Evolutionary conservation across 2,329 filamentous ascomycete species (phyloP).

Genomic region (Penicillium sp.): DNA sequence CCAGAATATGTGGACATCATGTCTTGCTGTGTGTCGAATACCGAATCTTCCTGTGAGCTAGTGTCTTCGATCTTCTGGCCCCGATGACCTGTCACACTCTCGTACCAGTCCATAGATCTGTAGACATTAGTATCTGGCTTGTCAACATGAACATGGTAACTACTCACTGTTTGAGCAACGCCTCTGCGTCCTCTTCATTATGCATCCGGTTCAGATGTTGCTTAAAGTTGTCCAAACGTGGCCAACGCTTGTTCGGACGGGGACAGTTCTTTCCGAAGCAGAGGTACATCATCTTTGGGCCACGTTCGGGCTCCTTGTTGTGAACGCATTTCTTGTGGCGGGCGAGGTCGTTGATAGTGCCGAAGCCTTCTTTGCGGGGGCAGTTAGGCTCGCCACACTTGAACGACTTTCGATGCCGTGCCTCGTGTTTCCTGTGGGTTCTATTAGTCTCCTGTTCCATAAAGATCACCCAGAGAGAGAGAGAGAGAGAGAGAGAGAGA

Average conservation of each 20-base stretch:
- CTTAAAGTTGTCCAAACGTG: conserved; percentile 83
- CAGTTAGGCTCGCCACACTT: conserved; percentile 66
- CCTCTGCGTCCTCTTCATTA: conserved; percentile 46
- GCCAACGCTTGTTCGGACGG: conserved; percentile 72
- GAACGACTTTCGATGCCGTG: conserved; percentile 71
- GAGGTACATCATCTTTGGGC: conserved; percentile 58
- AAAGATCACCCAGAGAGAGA: too few relatives aligned
- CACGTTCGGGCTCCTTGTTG: conserved; percentile 49
- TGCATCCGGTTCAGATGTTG: conserved; percentile 77
- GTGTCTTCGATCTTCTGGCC: conserved; percentile 19
- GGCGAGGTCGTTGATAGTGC: conserved; percentile 79
- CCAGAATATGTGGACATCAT: conserved; percentile 10
- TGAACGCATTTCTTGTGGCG: conserved; percentile 78
- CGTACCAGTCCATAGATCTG: conserved; percentile 40
- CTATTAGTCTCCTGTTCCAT: too few relatives aligned
- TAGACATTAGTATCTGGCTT: neutral
- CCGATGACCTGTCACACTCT: conserved; percentile 29
- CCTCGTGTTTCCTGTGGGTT: conserved; percentile 78
- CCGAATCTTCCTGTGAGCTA: conserved; percentile 18
- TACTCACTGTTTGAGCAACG: conserved; percentile 55
- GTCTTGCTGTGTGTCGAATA: conserved; percentile 22
- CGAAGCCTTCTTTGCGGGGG: conserved; percentile 68
- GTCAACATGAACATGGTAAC: neutral
- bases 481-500: too few relatives aligned
- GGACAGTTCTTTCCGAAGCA: conserved; percentile 64